Evolutionary conservation across 1,284 basidiomycete species (phyloP).

Genomic region (Papiliotrema laurentii): DNA sequence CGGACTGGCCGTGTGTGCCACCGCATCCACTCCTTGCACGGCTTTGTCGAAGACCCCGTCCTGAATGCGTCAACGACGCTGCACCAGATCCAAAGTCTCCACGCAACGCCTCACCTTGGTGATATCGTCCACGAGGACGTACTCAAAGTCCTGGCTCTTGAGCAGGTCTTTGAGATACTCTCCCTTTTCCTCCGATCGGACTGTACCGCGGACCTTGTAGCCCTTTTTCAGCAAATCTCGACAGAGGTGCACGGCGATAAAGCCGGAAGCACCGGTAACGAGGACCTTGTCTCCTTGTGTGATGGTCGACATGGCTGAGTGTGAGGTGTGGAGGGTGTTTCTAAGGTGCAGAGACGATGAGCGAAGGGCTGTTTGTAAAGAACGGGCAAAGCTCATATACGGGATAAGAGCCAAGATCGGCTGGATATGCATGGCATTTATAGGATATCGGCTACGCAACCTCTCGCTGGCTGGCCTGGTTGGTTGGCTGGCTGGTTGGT

Average conservation of each 20-base stretch:
- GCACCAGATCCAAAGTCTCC: not conserved
- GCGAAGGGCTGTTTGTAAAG: no score
- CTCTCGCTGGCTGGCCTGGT: no score
- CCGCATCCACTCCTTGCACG: slow-evolving; percentile 61
- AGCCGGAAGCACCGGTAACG: slow-evolving; percentile 50
- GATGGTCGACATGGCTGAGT: not conserved
- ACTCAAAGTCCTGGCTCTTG: slow-evolving; percentile 51
- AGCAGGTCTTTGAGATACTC: slow-evolving; percentile 54
- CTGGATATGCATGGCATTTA: no score
- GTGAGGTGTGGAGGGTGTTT: no score
- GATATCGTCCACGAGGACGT: slow-evolving; percentile 58
- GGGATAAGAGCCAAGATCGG: no score
- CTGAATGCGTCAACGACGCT: slow-evolving; percentile 33
- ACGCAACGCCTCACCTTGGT: slow-evolving; percentile 47
- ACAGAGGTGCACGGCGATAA: slow-evolving; percentile 45
- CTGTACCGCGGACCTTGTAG: slow-evolving; percentile 56
- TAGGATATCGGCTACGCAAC: no score
- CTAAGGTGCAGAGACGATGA: no score
- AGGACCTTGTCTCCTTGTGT: slow-evolving; percentile 48
- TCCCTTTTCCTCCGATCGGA: slow-evolving; percentile 55
- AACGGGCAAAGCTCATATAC: no score
- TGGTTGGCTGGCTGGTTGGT: not conserved
- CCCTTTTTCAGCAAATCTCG: slow-evolving; percentile 32
- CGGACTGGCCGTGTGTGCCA: slow-evolving; percentile 43
- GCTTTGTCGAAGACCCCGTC: slow-evolving; percentile 66